Evolutionary conservation across 306 rosid genomes (phyloP).

Genomic region (Arachis stenosperma): DNA sequence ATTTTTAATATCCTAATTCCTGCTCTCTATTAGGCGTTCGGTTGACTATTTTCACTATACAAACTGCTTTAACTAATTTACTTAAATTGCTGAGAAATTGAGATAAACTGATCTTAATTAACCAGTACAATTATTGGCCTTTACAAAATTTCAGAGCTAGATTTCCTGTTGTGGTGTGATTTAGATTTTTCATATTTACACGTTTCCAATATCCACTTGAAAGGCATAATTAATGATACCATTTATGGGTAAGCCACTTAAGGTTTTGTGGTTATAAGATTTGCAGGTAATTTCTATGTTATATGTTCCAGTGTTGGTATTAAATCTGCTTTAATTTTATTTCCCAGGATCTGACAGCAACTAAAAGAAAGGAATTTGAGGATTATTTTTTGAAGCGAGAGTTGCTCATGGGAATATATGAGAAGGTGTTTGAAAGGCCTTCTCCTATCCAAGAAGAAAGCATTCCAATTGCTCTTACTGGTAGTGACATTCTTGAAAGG

Average conservation of each 20-base stretch:
- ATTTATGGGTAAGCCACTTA: slow-evolving; percentile 7
- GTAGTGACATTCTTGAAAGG: slow-evolving; percentile 88
- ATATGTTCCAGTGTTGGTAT: slow-evolving; percentile 17
- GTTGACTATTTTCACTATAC: no score
- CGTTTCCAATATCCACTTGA: slow-evolving; percentile 48
- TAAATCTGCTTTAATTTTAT: slow-evolving; percentile 30
- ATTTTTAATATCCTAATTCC: no score
- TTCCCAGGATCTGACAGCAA: slow-evolving; percentile 93
- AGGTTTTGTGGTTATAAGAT: neutral
- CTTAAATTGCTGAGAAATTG: no score
- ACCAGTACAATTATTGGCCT: no score
- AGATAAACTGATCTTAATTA: no score
- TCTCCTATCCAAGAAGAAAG: slow-evolving; percentile 97
- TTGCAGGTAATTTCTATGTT: slow-evolving; percentile 14
- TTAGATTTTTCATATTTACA: neutral
- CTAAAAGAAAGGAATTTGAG: slow-evolving; percentile 97
- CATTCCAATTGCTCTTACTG: slow-evolving; percentile 97
- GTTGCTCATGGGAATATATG: slow-evolving; percentile 97
- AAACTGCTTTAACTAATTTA: no score
- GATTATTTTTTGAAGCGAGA: slow-evolving; percentile 99
- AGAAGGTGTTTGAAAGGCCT: slow-evolving; percentile 95
- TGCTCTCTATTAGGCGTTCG: no score
- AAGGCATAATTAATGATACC: slow-evolving; percentile 43
- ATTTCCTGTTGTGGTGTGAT: no score
- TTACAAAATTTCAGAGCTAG: no score